These are phyloP conservation scores for Fagopyrum tataricum DNA, from an alignment of 148 eudicot species.

Conservation along the genomic window DNA sequence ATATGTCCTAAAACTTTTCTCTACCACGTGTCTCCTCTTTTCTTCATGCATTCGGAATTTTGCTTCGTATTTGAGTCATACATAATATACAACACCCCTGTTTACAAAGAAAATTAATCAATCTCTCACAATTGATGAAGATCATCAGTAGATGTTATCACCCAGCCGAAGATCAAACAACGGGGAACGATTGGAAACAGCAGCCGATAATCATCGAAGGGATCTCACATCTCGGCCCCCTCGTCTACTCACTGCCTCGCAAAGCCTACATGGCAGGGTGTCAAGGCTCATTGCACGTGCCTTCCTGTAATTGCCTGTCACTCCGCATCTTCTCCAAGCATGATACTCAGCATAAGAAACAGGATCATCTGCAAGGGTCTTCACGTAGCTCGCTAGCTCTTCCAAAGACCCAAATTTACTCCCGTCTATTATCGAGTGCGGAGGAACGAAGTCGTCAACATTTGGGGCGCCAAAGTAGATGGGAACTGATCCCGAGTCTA, in stretches of 20 bases:
- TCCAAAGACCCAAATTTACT: conserved; percentile 60
- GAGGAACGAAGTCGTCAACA: conserved; percentile 91
- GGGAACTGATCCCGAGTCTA: conserved; percentile 86
- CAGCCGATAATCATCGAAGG: too few species aligned
- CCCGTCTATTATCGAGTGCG: conserved; percentile 89
- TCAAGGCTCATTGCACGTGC: conserved; percentile 74
- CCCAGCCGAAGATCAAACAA: too few species aligned
- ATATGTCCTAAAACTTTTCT: too few species aligned
- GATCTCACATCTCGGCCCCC: conserved; percentile 56
- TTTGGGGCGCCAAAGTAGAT: conserved; percentile 96
- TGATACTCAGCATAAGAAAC: conserved; percentile 86
- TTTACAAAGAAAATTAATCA: too few species aligned
- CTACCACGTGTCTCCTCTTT: too few species aligned
- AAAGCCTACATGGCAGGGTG: conserved; percentile 80
- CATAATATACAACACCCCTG: too few species aligned
- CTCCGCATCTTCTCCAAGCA: conserved; percentile 98
- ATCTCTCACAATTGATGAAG: too few species aligned
- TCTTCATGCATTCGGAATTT: too few species aligned
- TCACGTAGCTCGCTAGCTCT: conserved; percentile 64
- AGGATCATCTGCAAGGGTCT: conserved; percentile 73
- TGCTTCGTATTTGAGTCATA: too few species aligned
- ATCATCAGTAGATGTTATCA: too few species aligned
- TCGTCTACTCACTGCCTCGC: conserved; percentile 66
- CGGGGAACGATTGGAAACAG: too few species aligned
- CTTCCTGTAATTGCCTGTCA: conserved; percentile 63